Percentiles rank a stretch among this genome's conserved stretches.
These are phyloP conservation scores for Silybum marianum DNA, from an alignment of 129 eudicot genomes.

Conservation along the genomic window DNA sequence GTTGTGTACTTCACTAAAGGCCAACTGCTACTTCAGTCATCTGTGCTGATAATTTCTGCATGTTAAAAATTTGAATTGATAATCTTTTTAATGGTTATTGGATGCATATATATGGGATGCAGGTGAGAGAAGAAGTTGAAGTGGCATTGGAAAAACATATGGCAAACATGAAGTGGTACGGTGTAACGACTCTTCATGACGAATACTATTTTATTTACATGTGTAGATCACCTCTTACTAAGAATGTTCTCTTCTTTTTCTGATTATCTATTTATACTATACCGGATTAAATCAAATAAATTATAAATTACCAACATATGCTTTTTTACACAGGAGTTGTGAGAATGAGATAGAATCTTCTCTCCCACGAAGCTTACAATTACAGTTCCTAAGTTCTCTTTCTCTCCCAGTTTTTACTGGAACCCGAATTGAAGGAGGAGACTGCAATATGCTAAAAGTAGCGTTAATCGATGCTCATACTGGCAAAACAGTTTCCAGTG, in stretches of 20 bases:
- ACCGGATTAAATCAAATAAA: too few species aligned
- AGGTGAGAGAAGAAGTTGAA: slow-evolving; percentile 96
- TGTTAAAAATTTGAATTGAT: background rate
- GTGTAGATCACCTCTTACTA: background rate
- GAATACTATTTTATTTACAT: background rate
- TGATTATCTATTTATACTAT: too few species aligned
- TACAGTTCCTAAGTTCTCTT: slow-evolving; percentile 56
- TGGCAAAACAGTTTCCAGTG: slow-evolving; percentile 56
- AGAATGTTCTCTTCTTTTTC: background rate
- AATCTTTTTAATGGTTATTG: background rate
- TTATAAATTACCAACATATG: background rate
- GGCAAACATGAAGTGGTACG: slow-evolving; percentile 69
- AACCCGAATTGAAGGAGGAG: slow-evolving; percentile 91
- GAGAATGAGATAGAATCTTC: slow-evolving; percentile 53
- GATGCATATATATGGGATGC: slow-evolving; percentile 28
- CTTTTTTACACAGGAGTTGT: slow-evolving; percentile 42
- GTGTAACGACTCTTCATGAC: background rate
- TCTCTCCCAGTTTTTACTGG: slow-evolving; percentile 96
- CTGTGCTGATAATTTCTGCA: background rate
- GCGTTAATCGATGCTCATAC: slow-evolving; percentile 62
- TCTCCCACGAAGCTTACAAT: slow-evolving; percentile 58
- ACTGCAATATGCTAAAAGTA: slow-evolving; percentile 57
- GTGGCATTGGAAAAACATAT: slow-evolving; percentile 64
- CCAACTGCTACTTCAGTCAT: background rate
- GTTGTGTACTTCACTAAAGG: background rate